Base-by-base conservation (phyloP, 768 basidiomycete species). In the Boletus huronensis region DNA sequence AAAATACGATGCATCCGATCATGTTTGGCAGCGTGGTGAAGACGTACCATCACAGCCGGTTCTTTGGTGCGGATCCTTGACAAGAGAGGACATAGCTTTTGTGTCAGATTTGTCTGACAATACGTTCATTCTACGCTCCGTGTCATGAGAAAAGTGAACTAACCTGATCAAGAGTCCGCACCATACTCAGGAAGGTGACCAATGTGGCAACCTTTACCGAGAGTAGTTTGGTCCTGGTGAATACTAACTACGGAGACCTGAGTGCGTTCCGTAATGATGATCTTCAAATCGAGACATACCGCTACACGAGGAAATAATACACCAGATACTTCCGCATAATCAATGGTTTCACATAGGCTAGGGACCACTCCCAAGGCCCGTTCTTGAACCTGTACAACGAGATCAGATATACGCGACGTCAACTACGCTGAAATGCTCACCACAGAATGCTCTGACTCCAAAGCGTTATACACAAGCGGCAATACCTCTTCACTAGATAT, bases 31-130 rank as follows among this genome's bases (percentile, higher is more conserved):
- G 29, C 10, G 28, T 42, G n/a, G 5, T 43, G 19, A 13, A 14
- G 34, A 50, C 58, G 54, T 62, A 93, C 91, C 82, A 93, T 97
- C 5, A 98, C 96, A 46, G 88, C 84, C 10, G 96, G 96, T 67
- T 98, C 95, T 68, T 93, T 96, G 5, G 96, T 98, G 35, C 94
- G 85, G 58, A 98, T 97, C 69, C 93, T 97, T 0, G 94, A 88
- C 25, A 99, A 78, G 16, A 98, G 72, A 2, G 97, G 97, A 3
- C 98, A 96, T 19, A 99, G 79, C 69, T 97, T 98, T 65, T 96
- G 93, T 1, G 97, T 98, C 48, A 99, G 68, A 64, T 88, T 95
- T 39, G 82, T 75, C 88, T 92, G 52, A 52, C n/a, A 52, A 52
- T 6, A n/a, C 26, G 25, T 16, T 54, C 38, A 58, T n/a, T 54